Percentiles rank a stretch among this genome's conserved stretches.
These are phyloP conservation scores for Alternaria sp. DNA, from an alignment of 2,329 filamentous ascomycete genomes.

Conservation along the genomic window DNA sequence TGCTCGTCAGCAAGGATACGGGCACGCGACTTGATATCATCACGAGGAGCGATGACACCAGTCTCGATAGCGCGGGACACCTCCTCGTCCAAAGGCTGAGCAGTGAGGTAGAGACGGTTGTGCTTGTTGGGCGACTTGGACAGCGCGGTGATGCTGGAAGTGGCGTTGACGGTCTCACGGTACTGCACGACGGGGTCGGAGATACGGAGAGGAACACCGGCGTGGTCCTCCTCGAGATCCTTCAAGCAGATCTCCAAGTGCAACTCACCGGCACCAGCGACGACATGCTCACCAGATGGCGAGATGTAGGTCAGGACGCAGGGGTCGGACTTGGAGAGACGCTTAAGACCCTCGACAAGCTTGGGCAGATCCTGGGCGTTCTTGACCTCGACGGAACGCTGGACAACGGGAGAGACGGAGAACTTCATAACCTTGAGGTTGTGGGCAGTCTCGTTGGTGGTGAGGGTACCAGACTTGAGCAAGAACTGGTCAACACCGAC, in stretches of 20 bases:
- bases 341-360: constrained; percentile 99
- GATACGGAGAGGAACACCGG: constrained; percentile 95
- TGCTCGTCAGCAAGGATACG: constrained; percentile 95
- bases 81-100: constrained; percentile 90
- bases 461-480: constrained; percentile 99
- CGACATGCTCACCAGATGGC: constrained; percentile 97
- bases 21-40: constrained; percentile 98
- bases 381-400: constrained; percentile 99
- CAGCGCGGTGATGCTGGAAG: constrained; percentile 93
- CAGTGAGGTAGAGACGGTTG: constrained; percentile 98
- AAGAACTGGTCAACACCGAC: constrained; percentile 99
- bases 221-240: constrained; percentile 99
- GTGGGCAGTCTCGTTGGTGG: constrained; percentile 95
- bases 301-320: constrained; percentile 91
- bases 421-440: constrained; percentile 99
- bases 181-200: constrained; percentile 98
- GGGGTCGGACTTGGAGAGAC: constrained; percentile 99
- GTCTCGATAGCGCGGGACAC: constrained; percentile 86
- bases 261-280: constrained; percentile 98
- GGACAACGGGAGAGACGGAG: constrained; percentile 98
- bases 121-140: constrained; percentile 99
- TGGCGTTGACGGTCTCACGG: constrained; percentile 88
- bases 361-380: constrained; percentile 99
- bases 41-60: constrained; percentile 91
- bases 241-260: constrained; percentile 99